A percentile compares a stretch with the other conserved stretches of the same genome.
Evolutionary conservation across 164 flowering plant species (phyloP).

Genomic region (Hamamelis virginiana): DNA sequence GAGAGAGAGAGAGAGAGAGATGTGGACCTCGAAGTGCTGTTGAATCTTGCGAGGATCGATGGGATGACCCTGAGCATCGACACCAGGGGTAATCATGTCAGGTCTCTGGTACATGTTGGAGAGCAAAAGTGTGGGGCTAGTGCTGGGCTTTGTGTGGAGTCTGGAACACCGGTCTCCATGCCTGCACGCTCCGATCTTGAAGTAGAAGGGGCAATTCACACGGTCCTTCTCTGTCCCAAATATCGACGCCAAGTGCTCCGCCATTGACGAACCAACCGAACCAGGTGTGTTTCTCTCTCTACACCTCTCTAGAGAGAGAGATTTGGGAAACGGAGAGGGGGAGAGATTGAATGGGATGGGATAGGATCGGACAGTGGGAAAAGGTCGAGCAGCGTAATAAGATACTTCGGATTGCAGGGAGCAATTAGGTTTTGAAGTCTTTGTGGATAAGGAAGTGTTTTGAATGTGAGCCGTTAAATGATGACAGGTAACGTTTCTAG

Average conservation of each 20-base stretch:
- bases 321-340: too few relatives aligned
- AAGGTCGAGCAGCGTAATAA: too few relatives aligned
- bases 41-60: constrained; percentile 66
- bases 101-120: constrained; percentile 81
- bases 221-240: constrained; percentile 74
- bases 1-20: constrained; percentile 11
- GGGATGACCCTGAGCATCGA: constrained; percentile 58
- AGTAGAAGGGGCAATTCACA: constrained; percentile 73
- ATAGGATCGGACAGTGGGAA: too few relatives aligned
- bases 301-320: too few relatives aligned
- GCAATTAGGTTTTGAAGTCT: too few relatives aligned
- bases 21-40: constrained; percentile 43
- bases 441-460: too few relatives aligned
- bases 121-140: constrained; percentile 68
- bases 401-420: too few relatives aligned
- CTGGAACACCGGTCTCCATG: constrained; percentile 81
- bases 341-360: too few relatives aligned
- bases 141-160: constrained; percentile 67
- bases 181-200: constrained; percentile 79
- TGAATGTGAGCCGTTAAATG: too few relatives aligned
- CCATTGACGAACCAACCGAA: constrained; percentile 31
- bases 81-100: constrained; percentile 70
- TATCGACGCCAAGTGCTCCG: constrained; percentile 73
- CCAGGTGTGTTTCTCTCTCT: too few relatives aligned
- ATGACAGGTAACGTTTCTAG: too few relatives aligned